Conservation (phyloP, 129 eudicot species). For the Centaurea solstitialis region DNA sequence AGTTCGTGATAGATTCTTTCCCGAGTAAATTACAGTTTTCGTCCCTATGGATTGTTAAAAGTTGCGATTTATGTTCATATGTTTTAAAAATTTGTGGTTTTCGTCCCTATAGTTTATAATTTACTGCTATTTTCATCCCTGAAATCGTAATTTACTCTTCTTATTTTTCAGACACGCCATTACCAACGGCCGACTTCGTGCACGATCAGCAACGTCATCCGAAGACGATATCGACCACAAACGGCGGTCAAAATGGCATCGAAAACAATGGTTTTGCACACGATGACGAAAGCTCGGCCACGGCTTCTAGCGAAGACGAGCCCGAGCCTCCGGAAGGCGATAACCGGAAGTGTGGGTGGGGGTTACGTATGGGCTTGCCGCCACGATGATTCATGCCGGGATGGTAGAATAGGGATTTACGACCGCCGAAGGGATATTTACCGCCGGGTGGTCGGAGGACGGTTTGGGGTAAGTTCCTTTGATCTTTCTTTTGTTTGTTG, state of each 20-base stretch:
- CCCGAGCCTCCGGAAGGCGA: conserved; percentile 19
- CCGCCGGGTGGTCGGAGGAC: conserved; percentile 95
- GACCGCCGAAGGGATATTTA: conserved; percentile 93
- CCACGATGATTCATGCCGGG: conserved; percentile 95
- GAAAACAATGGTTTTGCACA: conserved; percentile 14
- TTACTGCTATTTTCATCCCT: too few species aligned
- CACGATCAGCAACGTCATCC: conserved; percentile 24
- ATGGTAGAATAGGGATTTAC: conserved; percentile 82
- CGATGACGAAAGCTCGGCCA: conserved; percentile 27
- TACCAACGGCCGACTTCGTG: conserved; percentile 50
- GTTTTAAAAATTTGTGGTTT: too few species aligned
- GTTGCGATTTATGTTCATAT: too few species aligned
- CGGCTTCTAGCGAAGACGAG: conserved; percentile 42
- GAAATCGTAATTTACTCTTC: too few species aligned
- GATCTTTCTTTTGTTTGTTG: too few species aligned
- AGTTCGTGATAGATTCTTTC: too few species aligned
- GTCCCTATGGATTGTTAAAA: too few species aligned
- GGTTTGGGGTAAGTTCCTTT: conserved; percentile 71
- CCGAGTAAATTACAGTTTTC: too few species aligned
- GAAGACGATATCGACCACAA: conserved; percentile 5
- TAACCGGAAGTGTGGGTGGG: conserved; percentile 68
- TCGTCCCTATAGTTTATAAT: too few species aligned
- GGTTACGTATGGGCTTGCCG: conserved; percentile 86
- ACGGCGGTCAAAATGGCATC: conserved; percentile 6
- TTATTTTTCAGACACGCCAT: conserved; percentile 61